Conservation (phyloP, 495 filamentous ascomycete genomes). For the Podospora tetraspora region DNA sequence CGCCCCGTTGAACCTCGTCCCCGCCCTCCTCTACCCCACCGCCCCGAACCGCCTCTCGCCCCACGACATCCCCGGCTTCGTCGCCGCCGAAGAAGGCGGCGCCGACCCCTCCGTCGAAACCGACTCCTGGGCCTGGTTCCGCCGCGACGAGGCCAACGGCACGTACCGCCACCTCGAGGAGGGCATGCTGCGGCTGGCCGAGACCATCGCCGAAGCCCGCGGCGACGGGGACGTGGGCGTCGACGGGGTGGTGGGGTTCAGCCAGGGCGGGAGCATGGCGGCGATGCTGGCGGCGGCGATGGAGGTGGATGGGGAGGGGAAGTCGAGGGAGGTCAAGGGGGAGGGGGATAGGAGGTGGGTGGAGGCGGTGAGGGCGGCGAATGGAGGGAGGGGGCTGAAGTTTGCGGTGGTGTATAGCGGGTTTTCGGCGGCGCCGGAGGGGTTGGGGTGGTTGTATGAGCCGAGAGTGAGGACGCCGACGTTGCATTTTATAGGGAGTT, state of each 20-base stretch:
- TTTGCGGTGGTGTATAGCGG: slow-evolving; percentile 79
- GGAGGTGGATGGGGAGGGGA: slow-evolving; percentile 48
- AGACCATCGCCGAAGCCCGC: slow-evolving; percentile 38
- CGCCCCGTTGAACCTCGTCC: slow-evolving; percentile 48
- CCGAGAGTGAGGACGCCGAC: slow-evolving; percentile 71
- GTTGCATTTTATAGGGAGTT: slow-evolving; percentile 72
- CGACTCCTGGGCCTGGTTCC: slow-evolving; percentile 83
- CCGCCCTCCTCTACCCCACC: slow-evolving; percentile 58
- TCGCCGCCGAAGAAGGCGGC: slow-evolving; percentile 30
- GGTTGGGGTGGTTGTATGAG: slow-evolving; percentile 67
- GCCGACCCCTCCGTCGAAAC: slow-evolving; percentile 30
- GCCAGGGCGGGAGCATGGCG: slow-evolving; percentile 62
- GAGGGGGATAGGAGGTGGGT: slow-evolving; percentile 32
- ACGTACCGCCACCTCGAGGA: slow-evolving; percentile 60
- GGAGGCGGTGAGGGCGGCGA: slow-evolving; percentile 35
- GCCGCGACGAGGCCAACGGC: slow-evolving; percentile 54
- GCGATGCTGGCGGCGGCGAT: slow-evolving; percentile 59
- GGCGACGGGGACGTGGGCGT: slow-evolving; percentile 49
- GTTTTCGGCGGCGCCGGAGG: slow-evolving; percentile 60
- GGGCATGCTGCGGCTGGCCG: slow-evolving; percentile 57
- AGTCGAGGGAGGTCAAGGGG: slow-evolving; percentile 39
- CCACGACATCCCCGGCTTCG: slow-evolving; percentile 68
- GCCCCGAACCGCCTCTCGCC: slow-evolving; percentile 55
- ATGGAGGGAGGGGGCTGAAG: slow-evolving; percentile 57
- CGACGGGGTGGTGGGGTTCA: slow-evolving; percentile 73